Percentiles rank a stretch among this genome's conserved stretches.
phyloP scores from a whole-genome alignment of 2,329 filamentous ascomycete species.

The Aspergillus floridensis region DNA sequence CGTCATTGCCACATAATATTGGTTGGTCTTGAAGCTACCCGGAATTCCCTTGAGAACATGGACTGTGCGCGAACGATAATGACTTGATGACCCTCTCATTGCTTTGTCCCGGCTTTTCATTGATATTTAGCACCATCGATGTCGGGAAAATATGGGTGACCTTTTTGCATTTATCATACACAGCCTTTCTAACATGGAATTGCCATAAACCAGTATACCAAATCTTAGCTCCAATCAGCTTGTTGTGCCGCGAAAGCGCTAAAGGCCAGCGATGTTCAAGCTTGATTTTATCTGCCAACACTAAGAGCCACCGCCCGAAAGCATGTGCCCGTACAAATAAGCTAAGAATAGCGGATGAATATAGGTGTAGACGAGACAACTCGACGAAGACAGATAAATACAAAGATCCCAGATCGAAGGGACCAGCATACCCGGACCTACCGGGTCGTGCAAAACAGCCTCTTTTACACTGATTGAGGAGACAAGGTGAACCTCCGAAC shows the following conservation, averaged over 20 bases:
- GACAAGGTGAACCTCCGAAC: neutral
- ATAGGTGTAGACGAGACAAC: neutral
- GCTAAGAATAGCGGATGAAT: neutral
- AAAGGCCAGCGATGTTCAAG: slow-evolving; percentile 1
- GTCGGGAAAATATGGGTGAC: neutral
- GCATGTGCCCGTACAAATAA: neutral
- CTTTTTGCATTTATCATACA: neutral
- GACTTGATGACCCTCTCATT: neutral
- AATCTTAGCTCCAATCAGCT: neutral
- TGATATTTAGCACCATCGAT: neutral
- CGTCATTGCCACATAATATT: neutral
- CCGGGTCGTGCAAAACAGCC: neutral
- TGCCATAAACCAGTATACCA: too few species aligned
- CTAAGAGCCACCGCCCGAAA: neutral
- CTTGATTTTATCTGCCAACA: neutral
- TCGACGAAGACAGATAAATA: slow-evolving; percentile 4
- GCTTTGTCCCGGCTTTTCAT: neutral
- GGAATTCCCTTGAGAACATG: neutral
- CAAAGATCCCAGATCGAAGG: neutral
- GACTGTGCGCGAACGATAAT: neutral
- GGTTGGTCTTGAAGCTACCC: neutral
- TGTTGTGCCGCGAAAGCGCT: neutral
- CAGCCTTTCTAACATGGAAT: neutral
- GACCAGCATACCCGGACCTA: neutral
- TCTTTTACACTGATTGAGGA: neutral